Evolutionary conservation across 2,329 filamentous ascomycete genomes (phyloP).

Genomic region (Apiospora arundinis): DNA sequence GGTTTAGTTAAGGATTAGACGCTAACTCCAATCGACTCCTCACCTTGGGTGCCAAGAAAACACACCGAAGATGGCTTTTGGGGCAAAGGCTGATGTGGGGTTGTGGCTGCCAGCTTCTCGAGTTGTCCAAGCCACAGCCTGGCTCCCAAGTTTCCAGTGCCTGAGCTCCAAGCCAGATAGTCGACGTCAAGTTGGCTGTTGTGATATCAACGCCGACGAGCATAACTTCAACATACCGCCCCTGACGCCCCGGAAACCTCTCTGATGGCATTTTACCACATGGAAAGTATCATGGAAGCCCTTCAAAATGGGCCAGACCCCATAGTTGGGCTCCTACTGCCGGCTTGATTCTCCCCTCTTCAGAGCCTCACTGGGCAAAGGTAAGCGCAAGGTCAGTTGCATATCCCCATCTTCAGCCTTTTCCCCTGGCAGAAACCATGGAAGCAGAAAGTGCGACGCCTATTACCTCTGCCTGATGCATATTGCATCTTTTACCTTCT

Average conservation of each 20-base stretch:
- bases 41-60: not conserved
- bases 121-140: not conserved
- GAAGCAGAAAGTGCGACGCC: not conserved
- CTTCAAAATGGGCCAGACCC: not conserved
- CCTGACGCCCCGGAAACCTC: not conserved
- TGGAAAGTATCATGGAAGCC: not conserved
- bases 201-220: slow-evolving; percentile 3
- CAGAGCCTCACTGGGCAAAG: slow-evolving; percentile 11
- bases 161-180: slow-evolving; percentile 8
- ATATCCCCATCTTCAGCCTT: not conserved
- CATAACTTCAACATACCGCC: slow-evolving; percentile 1
- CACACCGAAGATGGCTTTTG: slow-evolving; percentile 7
- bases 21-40: not conserved
- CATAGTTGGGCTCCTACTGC: slow-evolving; percentile 21
- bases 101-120: not conserved
- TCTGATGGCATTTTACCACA: not conserved
- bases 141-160: slow-evolving; percentile 5
- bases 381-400: slow-evolving; percentile 23
- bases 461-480: not conserved
- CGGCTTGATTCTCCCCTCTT: slow-evolving; percentile 19
- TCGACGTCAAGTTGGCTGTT: slow-evolving; percentile 12
- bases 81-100: slow-evolving; percentile 9
- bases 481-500: not conserved
- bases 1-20: not conserved
- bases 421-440: slow-evolving; percentile 5